Percentiles rank a stretch among this genome's conserved stretches.
phyloP scores from a whole-genome alignment of 2,329 filamentous ascomycete species.

The Trichoderma breve region DNA sequence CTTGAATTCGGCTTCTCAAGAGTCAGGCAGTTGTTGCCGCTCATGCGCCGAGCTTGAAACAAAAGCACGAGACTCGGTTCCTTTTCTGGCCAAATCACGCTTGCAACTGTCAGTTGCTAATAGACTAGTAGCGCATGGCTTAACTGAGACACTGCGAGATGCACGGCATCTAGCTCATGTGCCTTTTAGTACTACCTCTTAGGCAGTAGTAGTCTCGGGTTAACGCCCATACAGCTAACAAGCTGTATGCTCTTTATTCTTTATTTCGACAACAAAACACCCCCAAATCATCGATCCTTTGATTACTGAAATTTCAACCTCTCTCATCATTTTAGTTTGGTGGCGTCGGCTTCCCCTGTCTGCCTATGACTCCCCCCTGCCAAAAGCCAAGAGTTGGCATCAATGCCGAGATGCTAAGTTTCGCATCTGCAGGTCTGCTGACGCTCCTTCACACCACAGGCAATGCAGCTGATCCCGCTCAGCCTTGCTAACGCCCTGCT shows the following conservation, averaged over 20 bases:
- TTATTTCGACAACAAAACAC: neutral
- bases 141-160: neutral
- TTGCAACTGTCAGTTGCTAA: neutral
- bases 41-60: neutral
- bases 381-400: neutral
- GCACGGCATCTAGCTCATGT: neutral
- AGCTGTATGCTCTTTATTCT: neutral
- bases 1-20: neutral
- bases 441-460: constrained; percentile 11
- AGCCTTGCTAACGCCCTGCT: constrained; percentile 11
- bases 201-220: neutral
- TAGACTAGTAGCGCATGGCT: neutral
- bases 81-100: neutral
- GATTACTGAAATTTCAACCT: too few relatives aligned
- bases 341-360: neutral
- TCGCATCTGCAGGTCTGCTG: constrained; percentile 19
- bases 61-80: neutral
- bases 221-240: neutral
- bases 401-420: constrained; percentile 9
- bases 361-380: neutral
- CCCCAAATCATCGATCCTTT: neutral
- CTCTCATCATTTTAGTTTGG: neutral
- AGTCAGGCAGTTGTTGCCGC: neutral
- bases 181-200: neutral
- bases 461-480: constrained; percentile 18